These are phyloP conservation scores for Gossypium thurberi DNA, from an alignment of 345 rosid genomes.

Conservation along the genomic window DNA sequence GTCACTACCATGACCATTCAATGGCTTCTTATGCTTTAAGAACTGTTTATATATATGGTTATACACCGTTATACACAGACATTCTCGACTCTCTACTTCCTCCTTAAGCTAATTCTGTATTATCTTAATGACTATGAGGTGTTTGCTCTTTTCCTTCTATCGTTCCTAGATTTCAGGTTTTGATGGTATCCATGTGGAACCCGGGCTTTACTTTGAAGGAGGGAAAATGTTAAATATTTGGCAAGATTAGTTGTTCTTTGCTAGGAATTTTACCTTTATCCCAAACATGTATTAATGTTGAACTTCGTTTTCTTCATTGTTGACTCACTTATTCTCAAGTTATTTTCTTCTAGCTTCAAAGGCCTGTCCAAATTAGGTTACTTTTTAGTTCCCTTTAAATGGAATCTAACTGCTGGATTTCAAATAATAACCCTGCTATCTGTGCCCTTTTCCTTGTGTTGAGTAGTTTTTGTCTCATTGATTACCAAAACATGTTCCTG, in stretches of 20 bases:
- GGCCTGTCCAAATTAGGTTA: not conserved
- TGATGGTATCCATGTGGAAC: not conserved
- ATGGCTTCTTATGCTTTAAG: not conserved
- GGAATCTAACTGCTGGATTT: not conserved
- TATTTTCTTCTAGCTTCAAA: not conserved
- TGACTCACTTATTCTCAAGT: not conserved
- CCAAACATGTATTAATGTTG: not conserved
- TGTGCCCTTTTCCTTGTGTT: not conserved
- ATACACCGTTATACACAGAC: not conserved
- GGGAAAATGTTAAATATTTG: not conserved
- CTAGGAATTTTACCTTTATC: not conserved
- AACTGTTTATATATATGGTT: not conserved
- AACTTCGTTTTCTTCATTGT: not conserved
- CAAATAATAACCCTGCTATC: not conserved
- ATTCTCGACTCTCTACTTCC: not conserved
- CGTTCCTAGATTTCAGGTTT: not conserved
- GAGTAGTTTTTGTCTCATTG: constrained; percentile 1
- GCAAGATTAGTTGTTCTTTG: not conserved
- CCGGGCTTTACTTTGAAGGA: not conserved
- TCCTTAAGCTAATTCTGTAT: not conserved
- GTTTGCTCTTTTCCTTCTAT: not conserved
- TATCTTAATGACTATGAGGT: not conserved
- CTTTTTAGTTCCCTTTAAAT: not conserved
- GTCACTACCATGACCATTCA: not conserved
- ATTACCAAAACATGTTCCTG: not conserved